Percentiles rank a stretch among this genome's conserved stretches.
phyloP scores from a whole-genome alignment of 805 yeast species.

The Barnettozyma botsteinii region DNA sequence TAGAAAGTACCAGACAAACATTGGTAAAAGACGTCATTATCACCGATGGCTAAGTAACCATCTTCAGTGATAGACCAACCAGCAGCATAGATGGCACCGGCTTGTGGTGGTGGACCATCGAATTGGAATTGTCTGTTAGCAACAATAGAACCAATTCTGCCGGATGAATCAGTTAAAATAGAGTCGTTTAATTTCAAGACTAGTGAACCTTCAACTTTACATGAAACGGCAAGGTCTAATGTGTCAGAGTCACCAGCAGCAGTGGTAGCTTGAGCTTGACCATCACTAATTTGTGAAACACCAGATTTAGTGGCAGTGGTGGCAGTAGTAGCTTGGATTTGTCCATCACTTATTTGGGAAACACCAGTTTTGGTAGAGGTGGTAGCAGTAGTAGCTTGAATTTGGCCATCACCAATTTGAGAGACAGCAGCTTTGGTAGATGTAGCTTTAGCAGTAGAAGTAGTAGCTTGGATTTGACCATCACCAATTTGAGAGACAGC shows the following conservation, averaged over 20 bases:
- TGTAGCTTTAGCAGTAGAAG: slow-evolving; percentile 24
- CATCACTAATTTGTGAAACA: slow-evolving; percentile 16
- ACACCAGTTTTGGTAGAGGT: slow-evolving; percentile 31
- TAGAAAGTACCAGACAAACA: slow-evolving; percentile 73
- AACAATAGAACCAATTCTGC: slow-evolving; percentile 17
- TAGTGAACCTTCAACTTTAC: slow-evolving; percentile 6
- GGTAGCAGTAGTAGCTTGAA: slow-evolving; percentile 25
- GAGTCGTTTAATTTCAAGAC: slow-evolving; percentile 5
- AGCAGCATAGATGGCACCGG: slow-evolving; percentile 64
- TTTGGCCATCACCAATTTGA: slow-evolving; percentile 28
- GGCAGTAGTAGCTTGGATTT: slow-evolving; percentile 25
- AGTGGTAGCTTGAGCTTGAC: slow-evolving; percentile 10
- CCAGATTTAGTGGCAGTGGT: slow-evolving; percentile 14
- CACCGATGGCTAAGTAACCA: slow-evolving; percentile 59
- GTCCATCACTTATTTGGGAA: slow-evolving; percentile 22
- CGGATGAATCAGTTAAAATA: slow-evolving; percentile 12
- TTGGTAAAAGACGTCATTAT: slow-evolving; percentile 57
- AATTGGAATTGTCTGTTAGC: slow-evolving; percentile 57
- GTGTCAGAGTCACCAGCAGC: slow-evolving; percentile 2
- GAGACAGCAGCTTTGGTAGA: slow-evolving; percentile 23
- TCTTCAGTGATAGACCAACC: slow-evolving; percentile 57
- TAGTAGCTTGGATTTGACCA: slow-evolving; percentile 30
- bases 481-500: slow-evolving; percentile 26
- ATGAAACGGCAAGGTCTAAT: slow-evolving; percentile 1
- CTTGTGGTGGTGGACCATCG: slow-evolving; percentile 85